Base-by-base conservation (phyloP, 2,329 filamentous ascomycete genomes). In the Sphaerulina musiva region DNA sequence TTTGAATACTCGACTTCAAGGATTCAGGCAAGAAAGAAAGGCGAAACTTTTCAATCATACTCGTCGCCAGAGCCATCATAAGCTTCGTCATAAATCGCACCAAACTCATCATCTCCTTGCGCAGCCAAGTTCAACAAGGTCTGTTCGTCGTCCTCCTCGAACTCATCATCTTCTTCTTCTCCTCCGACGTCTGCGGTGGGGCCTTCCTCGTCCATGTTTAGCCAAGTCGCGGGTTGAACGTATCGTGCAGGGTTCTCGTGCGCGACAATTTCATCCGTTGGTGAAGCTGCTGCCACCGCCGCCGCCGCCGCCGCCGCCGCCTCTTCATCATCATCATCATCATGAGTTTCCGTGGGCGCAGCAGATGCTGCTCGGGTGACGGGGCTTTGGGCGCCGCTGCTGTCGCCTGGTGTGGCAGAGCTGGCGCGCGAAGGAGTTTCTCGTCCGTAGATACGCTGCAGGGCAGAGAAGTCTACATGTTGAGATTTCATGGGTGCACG, bases 391-490 rank as follows among this genome's bases (percentile, higher is more conserved):
- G 38, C 53, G 42, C 46, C 53, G 42, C 46, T 43, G 23, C 46
- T 57, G 11, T 51, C 49, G 26, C 55, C 57, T 5, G 58, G 56
- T 6, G 48, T 58, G 9, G 56, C 45, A 43, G 55, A 53, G 40
- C 57, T 58, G 26, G 57, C 55, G 20, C 59, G 54, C 12, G 56
- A 59, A 5, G 54, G 57, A 10, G 48, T 57, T 9, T 51, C 48
- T 23, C 62, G 60, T 7, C 64, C 63, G 43, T 75, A 76, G 4
- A 76, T 62, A 32, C 69, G 68, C 41, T 72, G 69, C 48, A 78
- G 63, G 23, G 66, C 69, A 17, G 74, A 74, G 61, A 77, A 78
- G 57, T 78, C 72, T 59, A 78, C 71, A 56, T 72, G 66, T 38
- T 69, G 70, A 72, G 64, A 76, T 74, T 8, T 67, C 65, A 53